Conservation (phyloP, 306 rosid genomes). For the Cicer chorassanicum region DNA sequence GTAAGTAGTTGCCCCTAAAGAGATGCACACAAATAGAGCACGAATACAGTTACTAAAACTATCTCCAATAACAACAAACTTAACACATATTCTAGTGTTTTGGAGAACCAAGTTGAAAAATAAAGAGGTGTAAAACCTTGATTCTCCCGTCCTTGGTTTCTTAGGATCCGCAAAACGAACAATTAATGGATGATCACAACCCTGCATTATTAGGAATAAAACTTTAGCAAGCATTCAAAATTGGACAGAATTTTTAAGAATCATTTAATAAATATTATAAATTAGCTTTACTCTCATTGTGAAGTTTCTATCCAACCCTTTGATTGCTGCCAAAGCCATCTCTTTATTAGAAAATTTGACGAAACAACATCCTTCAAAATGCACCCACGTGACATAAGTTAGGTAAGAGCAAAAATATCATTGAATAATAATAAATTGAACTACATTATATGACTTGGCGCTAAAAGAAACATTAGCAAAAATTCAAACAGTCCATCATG, state of each 20-base stretch:
- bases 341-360: slow-evolving; percentile 73
- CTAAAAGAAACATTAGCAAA: slow-evolving; percentile 33
- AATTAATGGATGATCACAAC: slow-evolving; percentile 76
- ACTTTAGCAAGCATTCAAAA: slow-evolving; percentile 45
- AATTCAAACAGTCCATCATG: slow-evolving; percentile 9
- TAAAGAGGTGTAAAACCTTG: slow-evolving; percentile 59
- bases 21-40: slow-evolving; percentile 38
- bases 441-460: slow-evolving; percentile 25
- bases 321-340: slow-evolving; percentile 84
- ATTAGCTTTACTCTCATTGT: slow-evolving; percentile 71
- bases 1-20: slow-evolving; percentile 59
- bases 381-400: slow-evolving; percentile 39
- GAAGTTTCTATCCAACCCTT: slow-evolving; percentile 71
- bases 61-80: slow-evolving; percentile 11
- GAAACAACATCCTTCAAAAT: slow-evolving; percentile 72
- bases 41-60: slow-evolving; percentile 33
- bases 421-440: slow-evolving; percentile 29
- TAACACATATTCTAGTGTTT: slow-evolving; percentile 20
- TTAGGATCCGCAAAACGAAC: slow-evolving; percentile 96
- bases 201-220: slow-evolving; percentile 54
- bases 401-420: slow-evolving; percentile 34
- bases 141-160: slow-evolving; percentile 70
- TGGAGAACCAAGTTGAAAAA: slow-evolving; percentile 35
- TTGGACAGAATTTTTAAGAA: slow-evolving; percentile 34
- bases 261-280: slow-evolving; percentile 33